These are phyloP conservation scores for Phtheirospermum japonicum DNA, from an alignment of 257 asterid species.

Conservation along the genomic window DNA sequence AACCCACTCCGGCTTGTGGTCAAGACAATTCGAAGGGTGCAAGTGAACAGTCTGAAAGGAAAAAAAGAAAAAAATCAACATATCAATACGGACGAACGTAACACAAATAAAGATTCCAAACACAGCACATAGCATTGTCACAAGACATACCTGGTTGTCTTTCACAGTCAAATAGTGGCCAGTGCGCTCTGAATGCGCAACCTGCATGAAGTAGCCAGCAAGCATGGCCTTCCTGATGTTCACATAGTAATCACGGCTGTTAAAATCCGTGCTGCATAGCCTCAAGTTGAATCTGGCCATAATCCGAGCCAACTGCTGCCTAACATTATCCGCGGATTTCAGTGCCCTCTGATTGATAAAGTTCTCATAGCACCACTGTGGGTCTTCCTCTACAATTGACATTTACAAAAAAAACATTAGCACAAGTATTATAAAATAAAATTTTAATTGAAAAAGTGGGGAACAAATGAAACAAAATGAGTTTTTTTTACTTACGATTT, in stretches of 20 bases:
- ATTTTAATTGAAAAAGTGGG: too few relatives aligned
- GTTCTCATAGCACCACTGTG: slow-evolving; percentile 91
- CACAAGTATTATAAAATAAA: background rate
- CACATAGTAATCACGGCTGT: slow-evolving; percentile 90
- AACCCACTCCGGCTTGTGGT: slow-evolving; percentile 97
- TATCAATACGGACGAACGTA: slow-evolving; percentile 13
- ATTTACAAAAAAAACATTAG: slow-evolving; percentile 23
- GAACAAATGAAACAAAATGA: background rate
- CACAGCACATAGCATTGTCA: background rate
- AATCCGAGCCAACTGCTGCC: slow-evolving; percentile 91
- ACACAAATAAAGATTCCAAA: slow-evolving; percentile 10
- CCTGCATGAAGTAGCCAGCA: slow-evolving; percentile 99
- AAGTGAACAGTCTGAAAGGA: slow-evolving; percentile 71
- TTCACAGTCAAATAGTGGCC: slow-evolving; percentile 93
- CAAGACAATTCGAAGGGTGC: slow-evolving; percentile 95
- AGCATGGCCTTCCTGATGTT: slow-evolving; percentile 97
- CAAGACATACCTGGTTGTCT: slow-evolving; percentile 75
- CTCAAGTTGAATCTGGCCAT: slow-evolving; percentile 87
- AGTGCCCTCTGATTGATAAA: slow-evolving; percentile 77
- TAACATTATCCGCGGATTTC: slow-evolving; percentile 91
- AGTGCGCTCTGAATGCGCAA: slow-evolving; percentile 89
- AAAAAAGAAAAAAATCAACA: background rate
- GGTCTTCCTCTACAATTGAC: slow-evolving; percentile 69
- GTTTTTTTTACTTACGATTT: slow-evolving; percentile 51
- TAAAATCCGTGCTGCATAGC: slow-evolving; percentile 97